Percentiles rank a stretch among this genome's conserved stretches.
These are phyloP conservation scores for Aureobasidium namibiae DNA, from an alignment of 2,329 filamentous ascomycete genomes.

Conservation along the genomic window DNA sequence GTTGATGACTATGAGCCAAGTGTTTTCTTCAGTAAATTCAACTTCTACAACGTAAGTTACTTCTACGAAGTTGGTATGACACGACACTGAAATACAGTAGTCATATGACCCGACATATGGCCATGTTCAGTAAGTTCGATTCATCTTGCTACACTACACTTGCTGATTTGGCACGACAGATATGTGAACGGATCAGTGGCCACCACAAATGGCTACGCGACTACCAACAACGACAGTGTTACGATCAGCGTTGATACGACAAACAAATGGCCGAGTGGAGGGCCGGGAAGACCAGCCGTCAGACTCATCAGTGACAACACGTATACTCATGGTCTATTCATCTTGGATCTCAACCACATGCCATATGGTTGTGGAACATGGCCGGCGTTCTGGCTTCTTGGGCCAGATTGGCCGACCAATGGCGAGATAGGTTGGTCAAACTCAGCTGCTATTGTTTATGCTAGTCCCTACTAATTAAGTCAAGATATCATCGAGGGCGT, in stretches of 20 bases:
- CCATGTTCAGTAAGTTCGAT: constrained; percentile 21
- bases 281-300: constrained; percentile 26
- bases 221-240: constrained; percentile 18
- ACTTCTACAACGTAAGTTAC: constrained; percentile 33
- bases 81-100: not conserved
- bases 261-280: constrained; percentile 35
- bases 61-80: too few species aligned
- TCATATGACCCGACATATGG: constrained; percentile 25
- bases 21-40: constrained; percentile 29
- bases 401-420: constrained; percentile 37
- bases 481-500: constrained; percentile 31
- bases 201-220: constrained; percentile 24
- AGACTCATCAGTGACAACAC: constrained; percentile 29
- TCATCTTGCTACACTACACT: not conserved
- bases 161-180: not conserved
- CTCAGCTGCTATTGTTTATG: not conserved
- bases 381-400: constrained; percentile 35
- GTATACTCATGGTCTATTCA: constrained; percentile 32
- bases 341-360: constrained; percentile 31
- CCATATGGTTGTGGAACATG: constrained; percentile 32
- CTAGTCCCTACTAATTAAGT: not conserved
- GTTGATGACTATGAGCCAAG: constrained; percentile 25
- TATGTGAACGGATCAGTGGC: constrained; percentile 35
- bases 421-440: constrained; percentile 25
- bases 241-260: constrained; percentile 28